Conservation (phyloP, 2,329 filamentous ascomycete genomes). For the Alternaria brassicicola region DNA sequence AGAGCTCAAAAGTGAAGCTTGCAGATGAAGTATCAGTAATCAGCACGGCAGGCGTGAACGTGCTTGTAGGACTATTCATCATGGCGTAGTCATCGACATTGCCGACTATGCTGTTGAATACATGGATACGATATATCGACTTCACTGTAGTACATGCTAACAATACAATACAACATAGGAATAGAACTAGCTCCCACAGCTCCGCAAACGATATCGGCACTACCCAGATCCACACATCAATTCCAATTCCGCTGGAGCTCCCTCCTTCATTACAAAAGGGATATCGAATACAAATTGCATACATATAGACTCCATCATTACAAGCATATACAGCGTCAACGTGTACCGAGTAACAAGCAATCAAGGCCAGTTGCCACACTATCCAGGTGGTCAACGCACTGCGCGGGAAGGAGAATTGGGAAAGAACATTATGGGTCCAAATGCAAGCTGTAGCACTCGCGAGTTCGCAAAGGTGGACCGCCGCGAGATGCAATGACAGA, state of each 20-base stretch:
- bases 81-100: not conserved
- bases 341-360: not conserved
- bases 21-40: not conserved
- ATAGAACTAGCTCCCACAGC: not conserved
- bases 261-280: not conserved
- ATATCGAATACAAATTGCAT: not conserved
- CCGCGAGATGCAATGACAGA: not conserved
- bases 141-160: not conserved
- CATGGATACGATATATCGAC: not conserved
- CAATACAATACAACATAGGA: not conserved
- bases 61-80: not conserved
- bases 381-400: not conserved
- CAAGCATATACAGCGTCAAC: not conserved
- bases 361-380: not conserved
- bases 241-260: not conserved
- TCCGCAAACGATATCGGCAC: not conserved
- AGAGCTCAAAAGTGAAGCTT: not conserved
- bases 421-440: not conserved
- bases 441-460: not conserved
- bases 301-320: not conserved
- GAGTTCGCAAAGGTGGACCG: not conserved
- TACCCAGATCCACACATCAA: not conserved
- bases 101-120: not conserved
- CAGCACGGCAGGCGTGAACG: not conserved
- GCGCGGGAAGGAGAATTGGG: not conserved